phyloP scores from a whole-genome alignment of 805 yeast species.

The Wickerhamomyces sydowiorum region DNA sequence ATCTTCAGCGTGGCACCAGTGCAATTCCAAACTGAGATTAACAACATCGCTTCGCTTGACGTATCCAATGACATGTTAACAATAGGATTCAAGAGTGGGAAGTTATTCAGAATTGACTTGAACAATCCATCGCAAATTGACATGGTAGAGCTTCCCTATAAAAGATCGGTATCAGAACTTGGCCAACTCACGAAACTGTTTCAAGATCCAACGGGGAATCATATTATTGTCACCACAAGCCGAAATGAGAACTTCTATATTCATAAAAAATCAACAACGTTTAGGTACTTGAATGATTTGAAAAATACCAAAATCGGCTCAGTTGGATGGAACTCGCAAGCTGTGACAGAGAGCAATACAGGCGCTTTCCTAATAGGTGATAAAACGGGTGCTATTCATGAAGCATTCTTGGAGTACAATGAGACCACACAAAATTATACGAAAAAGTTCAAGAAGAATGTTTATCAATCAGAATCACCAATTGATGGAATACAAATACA shows the following conservation, averaged over 20 bases:
- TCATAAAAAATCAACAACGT: constrained; percentile 33
- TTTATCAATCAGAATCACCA: constrained; percentile 23
- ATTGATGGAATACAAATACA: constrained; percentile 24
- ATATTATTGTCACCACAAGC: constrained; percentile 43
- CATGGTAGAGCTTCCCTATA: constrained; percentile 28
- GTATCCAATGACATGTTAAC: constrained; percentile 53
- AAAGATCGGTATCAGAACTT: constrained; percentile 19
- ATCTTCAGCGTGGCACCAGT: constrained; percentile 33
- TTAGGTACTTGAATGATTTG: constrained; percentile 39
- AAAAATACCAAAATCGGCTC: constrained; percentile 38
- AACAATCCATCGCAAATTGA: constrained; percentile 58
- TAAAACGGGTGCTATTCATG: constrained; percentile 40
- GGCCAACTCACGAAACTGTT: constrained; percentile 32
- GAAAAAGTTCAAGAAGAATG: constrained; percentile 33
- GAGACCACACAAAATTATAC: constrained; percentile 34
- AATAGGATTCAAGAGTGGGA: constrained; percentile 46
- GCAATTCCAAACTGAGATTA: constrained; percentile 45
- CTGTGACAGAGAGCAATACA: constrained; percentile 28
- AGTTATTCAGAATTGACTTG: constrained; percentile 59
- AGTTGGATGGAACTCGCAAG: constrained; percentile 35
- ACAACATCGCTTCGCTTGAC: constrained; percentile 41
- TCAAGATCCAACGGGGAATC: constrained; percentile 47
- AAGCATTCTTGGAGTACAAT: constrained; percentile 34
- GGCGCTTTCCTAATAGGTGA: constrained; percentile 48
- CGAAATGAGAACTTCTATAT: constrained; percentile 43